Evolutionary conservation across 192 early-diverging fungal species (phyloP).

Genomic region (Podila epigama): DNA sequence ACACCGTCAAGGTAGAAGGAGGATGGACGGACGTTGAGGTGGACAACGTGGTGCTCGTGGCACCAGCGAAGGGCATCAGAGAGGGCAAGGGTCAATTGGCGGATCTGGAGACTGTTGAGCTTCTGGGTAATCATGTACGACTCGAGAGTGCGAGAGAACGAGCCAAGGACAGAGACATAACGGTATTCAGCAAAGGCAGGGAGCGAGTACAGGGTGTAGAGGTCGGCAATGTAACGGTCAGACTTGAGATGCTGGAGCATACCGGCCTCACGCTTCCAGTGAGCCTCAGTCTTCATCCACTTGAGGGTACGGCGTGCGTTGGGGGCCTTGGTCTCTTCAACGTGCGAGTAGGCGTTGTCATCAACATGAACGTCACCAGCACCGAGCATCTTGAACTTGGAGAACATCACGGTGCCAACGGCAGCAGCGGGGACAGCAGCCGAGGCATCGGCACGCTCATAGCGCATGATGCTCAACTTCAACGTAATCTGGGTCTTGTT

Average conservation of each 20-base stretch:
- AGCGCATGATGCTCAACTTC: slow-evolving; percentile 50
- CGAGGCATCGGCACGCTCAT: slow-evolving; percentile 46
- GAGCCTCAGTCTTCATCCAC: slow-evolving; percentile 49
- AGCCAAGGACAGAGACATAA: slow-evolving; percentile 40
- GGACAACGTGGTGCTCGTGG: slow-evolving; percentile 50
- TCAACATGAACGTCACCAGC: slow-evolving; percentile 44
- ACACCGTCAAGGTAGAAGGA: slow-evolving; percentile 48
- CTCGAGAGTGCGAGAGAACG: slow-evolving; percentile 39
- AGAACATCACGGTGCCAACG: slow-evolving; percentile 38
- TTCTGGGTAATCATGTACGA: slow-evolving; percentile 36
- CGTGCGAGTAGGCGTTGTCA: slow-evolving; percentile 33
- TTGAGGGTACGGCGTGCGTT: slow-evolving; percentile 40
- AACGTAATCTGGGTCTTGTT: slow-evolving; percentile 50
- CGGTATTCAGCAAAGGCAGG: slow-evolving; percentile 48
- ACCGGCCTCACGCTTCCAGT: slow-evolving; percentile 52
- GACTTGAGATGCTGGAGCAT: slow-evolving; percentile 51
- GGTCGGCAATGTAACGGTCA: slow-evolving; percentile 42
- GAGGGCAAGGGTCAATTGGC: slow-evolving; percentile 34
- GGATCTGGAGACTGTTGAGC: slow-evolving; percentile 22
- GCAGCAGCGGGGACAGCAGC: slow-evolving; percentile 34
- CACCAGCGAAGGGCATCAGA: slow-evolving; percentile 51
- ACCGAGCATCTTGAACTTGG: slow-evolving; percentile 49
- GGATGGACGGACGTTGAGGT: slow-evolving; percentile 45
- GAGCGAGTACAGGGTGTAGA: slow-evolving; percentile 44
- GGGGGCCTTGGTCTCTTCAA: slow-evolving; percentile 38